Evolutionary conservation across 2,329 filamentous ascomycete genomes (phyloP), one percentile per base, ranked within the genome.

Genomic region (Xylaria multiplex): DNA sequence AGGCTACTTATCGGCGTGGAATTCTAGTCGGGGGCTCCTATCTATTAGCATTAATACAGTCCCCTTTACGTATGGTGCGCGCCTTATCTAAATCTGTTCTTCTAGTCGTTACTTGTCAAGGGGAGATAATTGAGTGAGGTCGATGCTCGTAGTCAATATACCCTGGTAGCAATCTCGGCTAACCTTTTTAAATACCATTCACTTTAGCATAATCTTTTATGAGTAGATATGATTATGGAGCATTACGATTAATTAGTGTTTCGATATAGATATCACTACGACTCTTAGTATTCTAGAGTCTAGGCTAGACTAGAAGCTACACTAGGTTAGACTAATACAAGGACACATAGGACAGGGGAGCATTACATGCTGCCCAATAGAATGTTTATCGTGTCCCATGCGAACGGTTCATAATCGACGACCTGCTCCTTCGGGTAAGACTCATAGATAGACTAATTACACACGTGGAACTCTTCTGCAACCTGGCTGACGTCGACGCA

Each of bases 391-490:
- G 9, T 14, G 22, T 43, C 53, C 49, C 49, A 61, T 53, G 49
- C 59, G 40, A 22, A 37, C 30, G 59, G 16, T 53, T 53, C 24
- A 13, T 48, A 2, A 13, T 45, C 16, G 27, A 42, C 50, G 63
- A 65, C 63, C 63, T 65, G 49, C 63, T 65, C 50, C 1, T 60
- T 65, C 27, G 35, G 63, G 63, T 30, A 65, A 61, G 45, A 37
- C 16, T 24, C 30, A 35, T 54, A 40, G 37, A 40, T 40, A 40
- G 11, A 40, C 37, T 40, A 37, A 59, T 40, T 49, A 42, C 49
- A 27, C 55, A 64, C 56, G 62, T 64, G 62, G 55, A 40, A 49
- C 35, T 45, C 13, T 30, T 55, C 37, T 43, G 35, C 54, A 30
- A 30, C 43, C 30, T 2, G 13, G 43, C 30, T 55, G n/a, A 14